Evolutionary conservation across 1,284 basidiomycete genomes (phyloP), one percentile per base, ranked within the genome.

Genomic region (Ganoderma lucidum): DNA sequence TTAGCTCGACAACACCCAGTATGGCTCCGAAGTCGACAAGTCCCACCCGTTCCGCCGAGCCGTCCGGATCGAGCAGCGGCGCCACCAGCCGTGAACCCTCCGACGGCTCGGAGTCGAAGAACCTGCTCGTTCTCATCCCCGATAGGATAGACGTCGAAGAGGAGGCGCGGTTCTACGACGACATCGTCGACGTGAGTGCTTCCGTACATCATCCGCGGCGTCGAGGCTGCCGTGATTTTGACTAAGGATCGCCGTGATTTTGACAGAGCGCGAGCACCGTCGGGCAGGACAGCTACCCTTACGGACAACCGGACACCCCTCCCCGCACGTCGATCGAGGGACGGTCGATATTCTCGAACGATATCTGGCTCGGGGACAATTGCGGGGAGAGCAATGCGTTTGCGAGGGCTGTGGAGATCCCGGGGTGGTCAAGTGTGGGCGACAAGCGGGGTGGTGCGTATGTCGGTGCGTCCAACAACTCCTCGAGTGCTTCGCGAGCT

Each of bases 361-460:
- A 85, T 66, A 85, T 93, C 39, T 92, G 88, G 85, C 81, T 92
- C 9, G 87, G 83, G 0, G 90, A 92, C 70, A 87, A 87, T 67
- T 83, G 81, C 0, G 87, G 88, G 0, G 82, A 85, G 70, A 86
- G 85, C 63, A 74, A 75, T 0, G 81, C 83, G 1, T 93, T 93
- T 74, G 86, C 91, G 2, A 83, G 87, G 56, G 86, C 88, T 72
- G 90, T 92, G 2, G 81, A 83, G 60, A 90, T 93, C 42, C 81
- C 81, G 19, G 91, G 90, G 0, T 93, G 91, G 91, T 89, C 87
- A 19, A 88, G 83, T 70, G 90, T 93, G 10, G 90, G 90, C 0
- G 90, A 91, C 72, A 83, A 83, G 63, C 81, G 82, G 0, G 86
- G 87, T 23, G 89, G 89, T 0, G 89, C 87, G 1, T 91, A 90